Percentiles rank a stretch among this genome's conserved stretches.
Conservation (phyloP, 2,329 filamentous ascomycete genomes). For the Aureobasidium uvarum region DNA sequence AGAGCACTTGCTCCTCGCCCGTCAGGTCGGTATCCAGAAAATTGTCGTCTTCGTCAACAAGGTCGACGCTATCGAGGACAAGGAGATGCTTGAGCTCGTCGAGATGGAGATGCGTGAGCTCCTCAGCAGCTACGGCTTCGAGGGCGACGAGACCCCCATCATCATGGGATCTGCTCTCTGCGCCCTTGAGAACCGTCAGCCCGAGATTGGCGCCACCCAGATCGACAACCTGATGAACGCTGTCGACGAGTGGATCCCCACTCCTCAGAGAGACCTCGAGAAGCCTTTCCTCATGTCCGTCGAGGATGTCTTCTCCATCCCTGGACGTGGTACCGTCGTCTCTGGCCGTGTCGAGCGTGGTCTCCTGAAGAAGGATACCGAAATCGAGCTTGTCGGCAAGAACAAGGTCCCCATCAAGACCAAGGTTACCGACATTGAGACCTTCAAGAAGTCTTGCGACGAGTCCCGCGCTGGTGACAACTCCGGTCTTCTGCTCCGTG, state of each 20-base stretch:
- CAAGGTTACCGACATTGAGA: constrained; percentile 99
- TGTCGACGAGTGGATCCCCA: constrained; percentile 95
- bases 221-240: constrained; percentile 89
- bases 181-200: constrained; percentile 80
- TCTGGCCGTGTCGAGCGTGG: constrained; percentile 98
- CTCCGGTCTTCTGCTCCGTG: constrained; percentile 93
- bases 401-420: constrained; percentile 82
- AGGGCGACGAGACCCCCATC: constrained; percentile 96
- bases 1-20: constrained; percentile 95
- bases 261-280: constrained; percentile 86
- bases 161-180: constrained; percentile 96
- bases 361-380: constrained; percentile 85
- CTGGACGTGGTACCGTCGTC: constrained; percentile 90
- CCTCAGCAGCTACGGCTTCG: constrained; percentile 87
- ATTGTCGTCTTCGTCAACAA: constrained; percentile 99
- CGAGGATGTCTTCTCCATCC: constrained; percentile 63
- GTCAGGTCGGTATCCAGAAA: constrained; percentile 96
- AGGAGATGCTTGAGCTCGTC: constrained; percentile 99
- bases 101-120: constrained; percentile 99
- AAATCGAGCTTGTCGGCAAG: constrained; percentile 94
- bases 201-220: constrained; percentile 81
- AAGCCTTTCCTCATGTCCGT: constrained; percentile 99
- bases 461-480: constrained; percentile 96
- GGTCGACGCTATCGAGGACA: constrained; percentile 94
- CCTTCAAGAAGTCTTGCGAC: constrained; percentile 99